phyloP scores from a whole-genome alignment of 441 rosid genomes.

The Lepidium campestre region DNA sequence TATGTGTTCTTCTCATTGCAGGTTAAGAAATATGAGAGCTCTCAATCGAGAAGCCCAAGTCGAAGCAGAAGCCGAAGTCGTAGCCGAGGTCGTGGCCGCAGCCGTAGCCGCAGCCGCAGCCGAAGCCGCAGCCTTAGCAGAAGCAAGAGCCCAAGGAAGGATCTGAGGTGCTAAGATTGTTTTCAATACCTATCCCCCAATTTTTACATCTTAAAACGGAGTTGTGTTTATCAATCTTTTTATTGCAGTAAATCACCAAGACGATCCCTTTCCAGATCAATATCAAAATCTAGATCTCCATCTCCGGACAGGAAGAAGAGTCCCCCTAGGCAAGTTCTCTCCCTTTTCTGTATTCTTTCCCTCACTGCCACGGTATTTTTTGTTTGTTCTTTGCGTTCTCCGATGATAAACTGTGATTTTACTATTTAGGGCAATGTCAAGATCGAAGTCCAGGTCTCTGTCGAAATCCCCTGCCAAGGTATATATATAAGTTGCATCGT shows the following conservation, averaged over 20 bases:
- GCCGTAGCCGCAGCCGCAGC: conserved; percentile 36
- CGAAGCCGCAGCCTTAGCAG: conserved; percentile 40
- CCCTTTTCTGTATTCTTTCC: conserved; percentile 1
- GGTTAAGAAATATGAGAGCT: conserved; percentile 65
- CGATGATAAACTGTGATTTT: neutral
- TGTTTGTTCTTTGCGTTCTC: neutral
- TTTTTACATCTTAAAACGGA: neutral
- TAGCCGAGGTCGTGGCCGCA: conserved; percentile 19
- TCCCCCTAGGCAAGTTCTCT: conserved; percentile 41
- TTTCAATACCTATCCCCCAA: neutral
- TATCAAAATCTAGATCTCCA: conserved; percentile 66
- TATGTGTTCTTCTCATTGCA: conserved; percentile 20
- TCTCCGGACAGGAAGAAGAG: conserved; percentile 55
- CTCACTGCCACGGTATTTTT: neutral
- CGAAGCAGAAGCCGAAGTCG: conserved; percentile 36
- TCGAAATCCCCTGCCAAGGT: conserved; percentile 66
- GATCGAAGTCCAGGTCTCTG: conserved; percentile 30
- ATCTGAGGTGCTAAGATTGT: conserved; percentile 38
- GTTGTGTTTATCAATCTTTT: neutral
- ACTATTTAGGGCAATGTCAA: conserved; percentile 41
- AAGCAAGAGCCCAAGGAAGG: conserved; percentile 58
- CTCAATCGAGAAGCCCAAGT: conserved; percentile 73
- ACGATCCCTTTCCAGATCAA: conserved; percentile 51
- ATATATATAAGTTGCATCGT: neutral
- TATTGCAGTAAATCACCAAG: conserved; percentile 55